phyloP scores from a whole-genome alignment of 805 yeast genomes.

The Nakazawaea holstii region DNA sequence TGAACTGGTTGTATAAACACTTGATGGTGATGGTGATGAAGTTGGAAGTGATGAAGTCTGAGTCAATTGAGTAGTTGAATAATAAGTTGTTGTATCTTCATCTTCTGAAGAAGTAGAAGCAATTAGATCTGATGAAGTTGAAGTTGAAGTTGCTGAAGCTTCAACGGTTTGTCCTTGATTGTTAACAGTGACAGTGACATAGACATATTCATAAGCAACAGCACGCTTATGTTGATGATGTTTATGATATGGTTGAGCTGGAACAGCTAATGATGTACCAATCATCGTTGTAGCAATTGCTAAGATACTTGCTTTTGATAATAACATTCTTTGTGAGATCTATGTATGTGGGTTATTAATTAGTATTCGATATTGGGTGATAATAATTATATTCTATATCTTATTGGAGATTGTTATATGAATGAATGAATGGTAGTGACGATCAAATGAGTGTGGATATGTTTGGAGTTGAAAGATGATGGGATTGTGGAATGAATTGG shows the following conservation, averaged over 20 bases:
- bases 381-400: neutral
- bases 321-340: neutral
- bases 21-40: slow-evolving; percentile 18
- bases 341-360: too few species aligned
- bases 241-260: slow-evolving; percentile 36
- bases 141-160: slow-evolving; percentile 24
- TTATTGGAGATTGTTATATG: neutral
- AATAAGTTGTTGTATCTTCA: slow-evolving; percentile 24
- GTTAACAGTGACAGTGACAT: slow-evolving; percentile 50
- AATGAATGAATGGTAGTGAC: neutral
- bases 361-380: neutral
- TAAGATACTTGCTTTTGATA: slow-evolving; percentile 18
- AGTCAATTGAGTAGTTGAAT: slow-evolving; percentile 15
- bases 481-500: too few species aligned
- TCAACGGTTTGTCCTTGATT: slow-evolving; percentile 40
- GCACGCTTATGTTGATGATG: slow-evolving; percentile 62
- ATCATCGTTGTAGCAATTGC: slow-evolving; percentile 20
- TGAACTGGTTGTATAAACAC: slow-evolving; percentile 8
- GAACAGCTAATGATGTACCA: slow-evolving; percentile 22
- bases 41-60: slow-evolving; percentile 19
- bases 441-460: neutral
- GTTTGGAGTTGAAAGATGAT: neutral
- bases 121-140: slow-evolving; percentile 18
- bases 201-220: slow-evolving; percentile 39
- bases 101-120: slow-evolving; percentile 19